Conservation (phyloP, 176 grass and related monocot species). For the Lolium multiflorum region DNA sequence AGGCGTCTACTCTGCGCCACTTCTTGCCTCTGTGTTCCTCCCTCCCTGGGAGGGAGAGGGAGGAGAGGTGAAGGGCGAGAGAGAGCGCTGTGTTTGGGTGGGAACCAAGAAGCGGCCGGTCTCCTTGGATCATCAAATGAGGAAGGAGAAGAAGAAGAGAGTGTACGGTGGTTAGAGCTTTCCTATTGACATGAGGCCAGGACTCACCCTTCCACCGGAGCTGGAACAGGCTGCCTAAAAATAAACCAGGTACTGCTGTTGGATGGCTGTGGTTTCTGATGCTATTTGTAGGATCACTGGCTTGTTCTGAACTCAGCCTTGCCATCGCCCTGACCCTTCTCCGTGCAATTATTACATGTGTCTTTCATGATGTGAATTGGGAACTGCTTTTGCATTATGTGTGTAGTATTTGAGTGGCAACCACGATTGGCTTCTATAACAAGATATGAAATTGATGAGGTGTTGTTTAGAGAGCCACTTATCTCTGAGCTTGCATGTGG, state of each 20-base stretch:
- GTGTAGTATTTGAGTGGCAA: slow-evolving; percentile 11
- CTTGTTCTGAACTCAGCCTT: background rate
- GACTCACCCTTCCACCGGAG: slow-evolving; percentile 28
- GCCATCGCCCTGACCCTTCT: background rate
- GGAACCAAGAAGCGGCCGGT: slow-evolving; percentile 35
- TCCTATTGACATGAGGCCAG: slow-evolving; percentile 50
- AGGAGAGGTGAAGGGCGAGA: slow-evolving; percentile 69
- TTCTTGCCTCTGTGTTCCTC: slow-evolving; percentile 51
- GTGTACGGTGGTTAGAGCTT: slow-evolving; percentile 43
- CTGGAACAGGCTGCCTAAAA: slow-evolving; percentile 30
- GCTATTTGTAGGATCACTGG: slow-evolving; percentile 57
- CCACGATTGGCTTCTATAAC: slow-evolving; percentile 34
- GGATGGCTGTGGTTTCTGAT: slow-evolving; percentile 26
- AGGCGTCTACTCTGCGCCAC: slow-evolving; percentile 48
- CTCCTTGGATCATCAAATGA: slow-evolving; percentile 42
- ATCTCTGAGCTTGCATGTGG: slow-evolving; percentile 14
- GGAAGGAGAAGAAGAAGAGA: slow-evolving; percentile 34
- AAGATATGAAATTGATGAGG: slow-evolving; percentile 23
- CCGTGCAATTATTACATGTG: slow-evolving; percentile 31
- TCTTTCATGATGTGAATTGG: slow-evolving; percentile 34
- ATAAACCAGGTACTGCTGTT: slow-evolving; percentile 37
- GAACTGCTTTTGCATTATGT: slow-evolving; percentile 28
- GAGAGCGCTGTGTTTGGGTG: slow-evolving; percentile 32
- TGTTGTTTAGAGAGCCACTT: slow-evolving; percentile 23
- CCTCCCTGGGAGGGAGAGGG: slow-evolving; percentile 57